Evolutionary conservation across 192 early-diverging fungal species (phyloP).

Genomic region (Linnemannia zychae): DNA sequence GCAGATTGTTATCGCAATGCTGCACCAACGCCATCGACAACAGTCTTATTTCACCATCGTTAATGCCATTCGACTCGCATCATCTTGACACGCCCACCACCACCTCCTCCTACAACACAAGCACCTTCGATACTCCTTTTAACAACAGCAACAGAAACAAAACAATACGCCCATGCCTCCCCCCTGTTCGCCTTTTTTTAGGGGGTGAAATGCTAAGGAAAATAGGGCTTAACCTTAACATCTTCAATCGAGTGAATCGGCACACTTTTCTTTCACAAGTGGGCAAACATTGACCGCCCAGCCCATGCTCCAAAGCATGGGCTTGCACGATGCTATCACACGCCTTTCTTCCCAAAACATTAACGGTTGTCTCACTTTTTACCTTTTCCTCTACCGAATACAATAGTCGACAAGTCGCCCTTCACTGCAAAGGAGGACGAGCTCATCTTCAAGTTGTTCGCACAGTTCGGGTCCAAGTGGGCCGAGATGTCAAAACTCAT

Average conservation of each 20-base stretch:
- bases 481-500: constrained; percentile 56
- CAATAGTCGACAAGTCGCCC: constrained; percentile 49
- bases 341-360: neutral
- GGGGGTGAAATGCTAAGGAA: neutral
- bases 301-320: neutral
- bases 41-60: neutral
- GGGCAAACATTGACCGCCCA: neutral
- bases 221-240: neutral
- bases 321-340: neutral
- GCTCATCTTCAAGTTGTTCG: constrained; percentile 48
- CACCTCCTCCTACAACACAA: neutral
- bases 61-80: neutral
- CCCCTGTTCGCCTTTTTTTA: constrained; percentile 6
- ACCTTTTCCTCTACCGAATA: neutral
- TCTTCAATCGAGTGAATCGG: neutral
- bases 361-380: neutral
- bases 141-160: neutral
- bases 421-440: constrained; percentile 52
- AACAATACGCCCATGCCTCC: constrained; percentile 33
- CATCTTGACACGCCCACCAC: neutral
- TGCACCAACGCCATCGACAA: neutral
- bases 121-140: neutral
- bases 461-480: constrained; percentile 53
- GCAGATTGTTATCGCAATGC: too few species aligned
- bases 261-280: neutral